phyloP scores from a whole-genome alignment of 2,329 filamentous ascomycete genomes.

The Magnaporthiopsis rhizophila region DNA sequence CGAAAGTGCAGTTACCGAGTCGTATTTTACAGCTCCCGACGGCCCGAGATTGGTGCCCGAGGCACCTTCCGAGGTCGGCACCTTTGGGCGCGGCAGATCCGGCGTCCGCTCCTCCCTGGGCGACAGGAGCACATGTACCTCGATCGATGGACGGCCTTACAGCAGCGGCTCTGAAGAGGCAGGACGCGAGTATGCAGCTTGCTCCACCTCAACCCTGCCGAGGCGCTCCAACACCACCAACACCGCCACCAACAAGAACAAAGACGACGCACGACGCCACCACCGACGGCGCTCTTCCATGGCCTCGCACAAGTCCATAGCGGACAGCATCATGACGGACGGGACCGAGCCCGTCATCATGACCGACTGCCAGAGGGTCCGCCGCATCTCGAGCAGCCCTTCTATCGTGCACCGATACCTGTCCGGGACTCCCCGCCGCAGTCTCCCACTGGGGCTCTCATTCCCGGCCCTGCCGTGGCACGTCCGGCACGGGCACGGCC shows the following conservation, averaged over 20 bases:
- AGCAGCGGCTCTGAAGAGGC: too few species aligned
- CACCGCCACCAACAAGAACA: not conserved
- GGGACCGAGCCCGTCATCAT: slow-evolving; percentile 24
- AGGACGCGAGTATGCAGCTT: not conserved
- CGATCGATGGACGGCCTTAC: not conserved
- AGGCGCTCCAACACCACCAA: too few species aligned
- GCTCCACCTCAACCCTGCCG: too few species aligned
- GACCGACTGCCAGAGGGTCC: not conserved
- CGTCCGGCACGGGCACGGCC: not conserved
- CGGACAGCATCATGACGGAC: slow-evolving; percentile 25
- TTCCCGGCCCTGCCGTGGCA: not conserved
- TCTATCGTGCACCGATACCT: not conserved
- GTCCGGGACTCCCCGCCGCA: not conserved
- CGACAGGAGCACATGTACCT: not conserved
- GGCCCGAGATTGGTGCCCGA: slow-evolving; percentile 1
- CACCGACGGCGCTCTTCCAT: not conserved
- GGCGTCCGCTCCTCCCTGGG: not conserved
- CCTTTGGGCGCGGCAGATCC: not conserved
- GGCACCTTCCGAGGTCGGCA: not conserved
- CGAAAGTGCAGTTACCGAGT: not conserved
- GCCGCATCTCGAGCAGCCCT: slow-evolving; percentile 1
- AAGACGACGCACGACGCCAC: not conserved
- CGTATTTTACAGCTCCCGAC: slow-evolving; percentile 4
- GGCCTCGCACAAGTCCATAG: slow-evolving; percentile 16
- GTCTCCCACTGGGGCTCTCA: not conserved